phyloP scores from a whole-genome alignment of 345 rosid genomes.

The Dipteronia sinensis region DNA sequence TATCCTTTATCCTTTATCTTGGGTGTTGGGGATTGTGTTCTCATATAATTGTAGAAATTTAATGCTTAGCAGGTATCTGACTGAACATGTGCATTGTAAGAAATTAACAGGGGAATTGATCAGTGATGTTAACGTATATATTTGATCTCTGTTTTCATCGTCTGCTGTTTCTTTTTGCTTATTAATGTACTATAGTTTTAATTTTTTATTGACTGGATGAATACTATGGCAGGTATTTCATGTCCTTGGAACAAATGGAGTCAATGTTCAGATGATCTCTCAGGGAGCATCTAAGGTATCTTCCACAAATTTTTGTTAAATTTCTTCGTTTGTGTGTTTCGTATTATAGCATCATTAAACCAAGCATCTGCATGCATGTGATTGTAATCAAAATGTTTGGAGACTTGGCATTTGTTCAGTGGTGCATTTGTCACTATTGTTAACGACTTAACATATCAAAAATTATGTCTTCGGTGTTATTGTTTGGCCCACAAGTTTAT shows the following conservation, averaged over 20 bases:
- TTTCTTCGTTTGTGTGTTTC: background rate
- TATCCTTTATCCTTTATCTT: background rate
- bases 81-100: background rate
- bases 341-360: background rate
- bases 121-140: background rate
- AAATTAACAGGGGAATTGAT: background rate
- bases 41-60: background rate
- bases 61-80: background rate
- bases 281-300: constrained; percentile 99
- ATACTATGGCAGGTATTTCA: constrained; percentile 62
- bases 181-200: background rate
- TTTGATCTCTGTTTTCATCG: background rate
- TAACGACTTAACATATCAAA: background rate
- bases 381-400: constrained; percentile 9
- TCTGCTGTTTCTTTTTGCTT: background rate
- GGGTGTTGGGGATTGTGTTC: background rate
- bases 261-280: constrained; percentile 99
- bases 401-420: background rate
- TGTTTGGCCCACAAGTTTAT: too few species aligned
- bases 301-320: background rate
- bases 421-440: background rate
- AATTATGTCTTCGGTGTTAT: too few species aligned
- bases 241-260: constrained; percentile 81
- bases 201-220: background rate
- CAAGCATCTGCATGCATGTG: background rate